These are phyloP conservation scores for Penicillium freii DNA, from an alignment of 2,329 filamentous ascomycete species.

Conservation along the genomic window DNA sequence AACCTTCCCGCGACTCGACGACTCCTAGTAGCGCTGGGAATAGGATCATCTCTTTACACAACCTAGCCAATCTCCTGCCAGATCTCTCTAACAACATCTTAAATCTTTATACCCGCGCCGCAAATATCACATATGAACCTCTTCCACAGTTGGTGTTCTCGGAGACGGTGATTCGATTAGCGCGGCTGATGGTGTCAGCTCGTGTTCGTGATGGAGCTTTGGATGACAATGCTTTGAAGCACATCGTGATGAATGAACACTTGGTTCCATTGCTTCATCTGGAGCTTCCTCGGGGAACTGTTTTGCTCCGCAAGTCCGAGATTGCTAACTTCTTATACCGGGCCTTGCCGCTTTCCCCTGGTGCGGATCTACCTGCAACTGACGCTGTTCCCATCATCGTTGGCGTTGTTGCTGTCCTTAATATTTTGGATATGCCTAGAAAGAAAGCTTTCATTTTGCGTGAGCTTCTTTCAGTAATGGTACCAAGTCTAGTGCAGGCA, in stretches of 20 bases:
- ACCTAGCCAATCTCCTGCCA: conserved; percentile 54
- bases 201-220: conserved; percentile 52
- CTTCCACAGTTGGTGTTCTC: conserved; percentile 55
- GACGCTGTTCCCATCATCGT: conserved; percentile 78
- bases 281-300: conserved; percentile 36
- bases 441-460: conserved; percentile 90
- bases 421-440: conserved; percentile 72
- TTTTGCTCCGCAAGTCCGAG: conserved; percentile 57
- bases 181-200: conserved; percentile 53
- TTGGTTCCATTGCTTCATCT: conserved; percentile 36
- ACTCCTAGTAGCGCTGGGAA: conserved; percentile 49
- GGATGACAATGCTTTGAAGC: conserved; percentile 52
- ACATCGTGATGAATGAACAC: conserved; percentile 58
- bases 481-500: conserved; percentile 82
- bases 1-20: conserved; percentile 40
- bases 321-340: conserved; percentile 66
- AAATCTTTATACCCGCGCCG: conserved; percentile 54
- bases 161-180: conserved; percentile 56
- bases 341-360: conserved; percentile 64
- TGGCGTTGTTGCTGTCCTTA: conserved; percentile 83
- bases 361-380: conserved; percentile 64
- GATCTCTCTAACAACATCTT: conserved; percentile 58
- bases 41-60: conserved; percentile 47
- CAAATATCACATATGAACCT: conserved; percentile 53
- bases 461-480: conserved; percentile 78